Percentiles rank a stretch among this genome's conserved stretches.
These are phyloP conservation scores for Psilocybe cyanescens DNA, from an alignment of 768 basidiomycete genomes.

Conservation along the genomic window DNA sequence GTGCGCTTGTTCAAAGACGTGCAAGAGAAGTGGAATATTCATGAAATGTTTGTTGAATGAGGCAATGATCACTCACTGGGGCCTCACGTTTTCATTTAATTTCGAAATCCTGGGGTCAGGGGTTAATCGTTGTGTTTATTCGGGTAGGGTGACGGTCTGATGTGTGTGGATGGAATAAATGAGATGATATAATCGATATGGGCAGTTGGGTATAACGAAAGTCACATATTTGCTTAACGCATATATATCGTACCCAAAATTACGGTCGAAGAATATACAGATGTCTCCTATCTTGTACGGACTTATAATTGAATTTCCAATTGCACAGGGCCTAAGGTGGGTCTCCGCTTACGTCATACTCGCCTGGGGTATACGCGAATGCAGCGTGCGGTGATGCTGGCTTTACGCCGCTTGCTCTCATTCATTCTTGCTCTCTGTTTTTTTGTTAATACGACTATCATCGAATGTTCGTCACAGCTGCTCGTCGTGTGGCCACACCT, in stretches of 20 bases:
- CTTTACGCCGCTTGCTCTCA: conserved; percentile 13
- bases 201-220: no score
- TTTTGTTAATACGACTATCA: conserved; percentile 16
- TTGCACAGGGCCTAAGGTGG: not conserved
- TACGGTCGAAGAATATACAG: not conserved
- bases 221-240: no score
- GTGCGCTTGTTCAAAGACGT: conserved; percentile 15
- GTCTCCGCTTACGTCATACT: conserved; percentile 34
- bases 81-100: not conserved
- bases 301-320: not conserved
- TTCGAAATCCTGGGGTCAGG: not conserved
- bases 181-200: no score
- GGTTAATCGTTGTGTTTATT: not conserved
- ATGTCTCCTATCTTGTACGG: conserved; percentile 4
- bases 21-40: conserved; percentile 17
- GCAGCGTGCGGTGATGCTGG: conserved; percentile 21
- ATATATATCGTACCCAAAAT: no score
- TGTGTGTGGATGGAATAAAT: no score
- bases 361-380: conserved; percentile 5
- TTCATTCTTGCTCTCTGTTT: conserved; percentile 14
- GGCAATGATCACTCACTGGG: not conserved
- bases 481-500: conserved; percentile 31
- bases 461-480: conserved; percentile 35
- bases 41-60: conserved; percentile 18
- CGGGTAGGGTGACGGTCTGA: no score